Evolutionary conservation across 2,329 filamentous ascomycete genomes (phyloP), one percentile per base, ranked within the genome.

Genomic region (Fusarium brachygibbosum): DNA sequence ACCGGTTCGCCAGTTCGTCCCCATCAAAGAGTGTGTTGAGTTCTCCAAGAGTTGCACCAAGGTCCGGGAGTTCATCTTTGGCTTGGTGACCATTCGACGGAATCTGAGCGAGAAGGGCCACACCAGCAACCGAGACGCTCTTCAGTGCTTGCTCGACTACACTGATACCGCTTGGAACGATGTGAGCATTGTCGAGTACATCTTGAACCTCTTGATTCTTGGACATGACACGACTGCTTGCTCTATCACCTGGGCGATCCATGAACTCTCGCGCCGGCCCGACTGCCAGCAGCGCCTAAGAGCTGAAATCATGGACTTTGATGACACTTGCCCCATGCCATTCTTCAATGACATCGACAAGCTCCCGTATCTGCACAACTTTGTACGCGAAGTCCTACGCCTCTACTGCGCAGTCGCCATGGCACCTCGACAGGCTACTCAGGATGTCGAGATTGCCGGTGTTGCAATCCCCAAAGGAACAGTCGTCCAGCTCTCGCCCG

Each of bases 211-310:
- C 64, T 72, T 83, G 34, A 77, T 81, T 2, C 79, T 82, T 16
- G 82, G 74, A 42, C 81, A 84, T 58, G 82, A 84, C 56, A 84
- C 82, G 0, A 84, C 82, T 1, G 82, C 82, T 5, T 79, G 77
- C 9, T 72, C 80, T 0, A 77, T 83, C 66, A 79, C 78, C 3
- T 84, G 82, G 82, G 79, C 79, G 0, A 72, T 80, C 8, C 80
- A 83, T 53, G 75, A 80, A 62, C 74, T 85, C 11, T 75, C 79
- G 8, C 71, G 74, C 34, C 65, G 78, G 25, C 77, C 78, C 1
- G 68, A 77, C 6, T 68, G 81, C 23, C 81, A 84, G 58, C 63
- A 76, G 14, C 76, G 79, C 8, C 74, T 84, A 3, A 77, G 82
- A 4, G 60, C 70, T 3, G 83, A 85, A 54, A 69, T 84, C 45